Percentiles rank a stretch among this genome's conserved stretches.
phyloP scores from a whole-genome alignment of 2,329 filamentous ascomycete genomes.

The Hortaea werneckii region DNA sequence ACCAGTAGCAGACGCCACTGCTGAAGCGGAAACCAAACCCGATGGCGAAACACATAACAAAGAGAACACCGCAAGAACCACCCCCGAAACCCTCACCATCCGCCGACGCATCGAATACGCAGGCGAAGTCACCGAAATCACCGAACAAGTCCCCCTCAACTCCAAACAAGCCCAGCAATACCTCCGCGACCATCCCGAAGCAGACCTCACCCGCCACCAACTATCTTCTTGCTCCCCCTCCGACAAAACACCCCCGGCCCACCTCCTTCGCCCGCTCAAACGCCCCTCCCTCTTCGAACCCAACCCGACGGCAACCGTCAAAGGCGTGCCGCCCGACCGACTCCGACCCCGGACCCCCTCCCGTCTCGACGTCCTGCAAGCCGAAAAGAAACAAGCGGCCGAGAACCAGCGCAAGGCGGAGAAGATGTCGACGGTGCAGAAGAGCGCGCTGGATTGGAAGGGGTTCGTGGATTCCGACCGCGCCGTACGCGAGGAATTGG shows the following conservation, averaged over 20 bases:
- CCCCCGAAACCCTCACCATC: constrained; percentile 43
- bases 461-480: constrained; percentile 49
- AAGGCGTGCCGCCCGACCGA: constrained; percentile 33
- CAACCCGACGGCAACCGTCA: constrained; percentile 39
- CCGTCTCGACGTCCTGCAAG: constrained; percentile 22
- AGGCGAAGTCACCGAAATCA: constrained; percentile 44
- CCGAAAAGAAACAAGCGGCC: constrained; percentile 23
- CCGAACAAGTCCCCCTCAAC: constrained; percentile 42
- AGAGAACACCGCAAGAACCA: constrained; percentile 10
- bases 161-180: constrained; percentile 48
- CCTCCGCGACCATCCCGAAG: constrained; percentile 32
- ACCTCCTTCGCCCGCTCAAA: constrained; percentile 31
- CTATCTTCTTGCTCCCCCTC: not conserved
- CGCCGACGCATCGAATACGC: constrained; percentile 49
- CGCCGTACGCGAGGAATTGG: constrained; percentile 52
- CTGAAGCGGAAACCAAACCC: not conserved
- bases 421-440: constrained; percentile 58
- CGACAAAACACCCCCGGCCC: constrained; percentile 16
- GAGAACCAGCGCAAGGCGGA: constrained; percentile 35
- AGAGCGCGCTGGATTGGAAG: constrained; percentile 56
- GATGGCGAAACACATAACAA: constrained; percentile 10
- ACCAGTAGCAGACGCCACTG: constrained; percentile 2
- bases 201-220: constrained; percentile 18
- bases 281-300: constrained; percentile 42
- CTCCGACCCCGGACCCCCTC: constrained; percentile 29